Conservation (phyloP, 352 stramenopile species). For the Phytophthora pseudosyringae region DNA sequence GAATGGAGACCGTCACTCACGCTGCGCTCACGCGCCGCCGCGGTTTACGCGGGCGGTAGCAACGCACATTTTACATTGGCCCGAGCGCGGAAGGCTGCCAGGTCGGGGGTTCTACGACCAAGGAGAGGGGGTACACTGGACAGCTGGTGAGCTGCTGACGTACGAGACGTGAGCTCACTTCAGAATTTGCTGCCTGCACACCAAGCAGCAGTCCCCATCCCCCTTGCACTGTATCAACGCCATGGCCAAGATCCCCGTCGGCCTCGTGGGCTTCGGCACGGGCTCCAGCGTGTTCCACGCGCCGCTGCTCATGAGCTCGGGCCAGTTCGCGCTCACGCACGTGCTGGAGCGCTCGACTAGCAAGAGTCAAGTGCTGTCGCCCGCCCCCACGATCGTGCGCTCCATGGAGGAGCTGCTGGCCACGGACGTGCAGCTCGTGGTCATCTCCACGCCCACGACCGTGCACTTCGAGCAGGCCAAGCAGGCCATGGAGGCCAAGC, state of each 20-base stretch:
- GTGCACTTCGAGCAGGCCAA: slow-evolving; percentile 83
- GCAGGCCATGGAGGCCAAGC: slow-evolving; percentile 68
- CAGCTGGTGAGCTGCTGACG: slow-evolving; percentile 9
- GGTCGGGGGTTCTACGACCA: too few relatives aligned
- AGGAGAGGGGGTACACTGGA: too few relatives aligned
- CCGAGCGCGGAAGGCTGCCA: too few relatives aligned
- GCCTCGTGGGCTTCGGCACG: slow-evolving; percentile 76
- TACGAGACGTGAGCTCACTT: slow-evolving; percentile 19
- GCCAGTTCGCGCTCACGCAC: slow-evolving; percentile 73
- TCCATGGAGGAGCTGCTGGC: slow-evolving; percentile 75
- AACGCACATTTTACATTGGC: not conserved
- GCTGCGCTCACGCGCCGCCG: not conserved
- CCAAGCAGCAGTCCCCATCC: slow-evolving; percentile 26
- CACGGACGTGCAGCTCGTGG: slow-evolving; percentile 62
- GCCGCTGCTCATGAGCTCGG: slow-evolving; percentile 66
- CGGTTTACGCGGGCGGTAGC: slow-evolving; percentile 9
- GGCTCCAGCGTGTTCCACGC: slow-evolving; percentile 80
- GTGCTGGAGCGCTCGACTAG: slow-evolving; percentile 75
- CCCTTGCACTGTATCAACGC: not conserved
- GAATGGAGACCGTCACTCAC: slow-evolving; percentile 27
- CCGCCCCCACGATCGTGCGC: slow-evolving; percentile 63
- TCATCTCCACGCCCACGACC: slow-evolving; percentile 77
- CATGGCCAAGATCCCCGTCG: slow-evolving; percentile 49
- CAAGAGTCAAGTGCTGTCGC: slow-evolving; percentile 60
- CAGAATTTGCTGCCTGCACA: slow-evolving; percentile 22